Evolutionary conservation across 345 rosid genomes (phyloP).

Genomic region (Camelina sativa): DNA sequence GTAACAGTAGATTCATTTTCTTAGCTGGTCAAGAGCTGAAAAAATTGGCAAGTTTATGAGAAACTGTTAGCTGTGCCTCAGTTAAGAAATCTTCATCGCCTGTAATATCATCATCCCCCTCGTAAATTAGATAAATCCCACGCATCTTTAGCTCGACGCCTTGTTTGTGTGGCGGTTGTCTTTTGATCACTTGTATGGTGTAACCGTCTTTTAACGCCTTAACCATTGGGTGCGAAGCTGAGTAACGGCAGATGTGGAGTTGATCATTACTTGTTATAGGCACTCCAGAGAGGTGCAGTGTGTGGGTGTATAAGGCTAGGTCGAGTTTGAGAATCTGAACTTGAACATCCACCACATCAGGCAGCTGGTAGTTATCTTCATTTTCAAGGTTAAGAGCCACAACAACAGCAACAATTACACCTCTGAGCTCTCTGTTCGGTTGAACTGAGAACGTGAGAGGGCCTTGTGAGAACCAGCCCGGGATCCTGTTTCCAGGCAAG

Average conservation of each 20-base stretch:
- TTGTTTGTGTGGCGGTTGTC: neutral
- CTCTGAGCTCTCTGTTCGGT: constrained; percentile 49
- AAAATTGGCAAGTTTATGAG: constrained; percentile 42
- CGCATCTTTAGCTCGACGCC: constrained; percentile 31
- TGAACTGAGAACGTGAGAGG: constrained; percentile 44
- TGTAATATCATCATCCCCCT: constrained; percentile 34
- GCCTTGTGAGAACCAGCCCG: constrained; percentile 59
- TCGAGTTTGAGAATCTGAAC: constrained; percentile 46
- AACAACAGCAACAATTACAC: constrained; percentile 53
- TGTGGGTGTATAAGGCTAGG: neutral
- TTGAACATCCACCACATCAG: constrained; percentile 47
- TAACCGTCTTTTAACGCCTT: constrained; percentile 33
- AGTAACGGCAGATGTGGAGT: constrained; percentile 58
- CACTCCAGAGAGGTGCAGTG: constrained; percentile 52
- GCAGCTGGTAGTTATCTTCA: constrained; percentile 35
- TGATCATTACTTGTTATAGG: constrained; percentile 54
- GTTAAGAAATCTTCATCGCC: neutral
- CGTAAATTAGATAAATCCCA: constrained; percentile 41
- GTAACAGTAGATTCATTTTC: too few relatives aligned
- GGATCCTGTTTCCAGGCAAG: constrained; percentile 63
- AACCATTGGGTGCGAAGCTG: constrained; percentile 46
- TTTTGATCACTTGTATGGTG: constrained; percentile 31
- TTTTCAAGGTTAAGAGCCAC: constrained; percentile 49
- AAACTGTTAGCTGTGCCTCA: constrained; percentile 13
- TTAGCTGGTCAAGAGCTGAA: neutral